Conservation (phyloP, 1,284 basidiomycete species). For the Neonothopanus nambi region DNA sequence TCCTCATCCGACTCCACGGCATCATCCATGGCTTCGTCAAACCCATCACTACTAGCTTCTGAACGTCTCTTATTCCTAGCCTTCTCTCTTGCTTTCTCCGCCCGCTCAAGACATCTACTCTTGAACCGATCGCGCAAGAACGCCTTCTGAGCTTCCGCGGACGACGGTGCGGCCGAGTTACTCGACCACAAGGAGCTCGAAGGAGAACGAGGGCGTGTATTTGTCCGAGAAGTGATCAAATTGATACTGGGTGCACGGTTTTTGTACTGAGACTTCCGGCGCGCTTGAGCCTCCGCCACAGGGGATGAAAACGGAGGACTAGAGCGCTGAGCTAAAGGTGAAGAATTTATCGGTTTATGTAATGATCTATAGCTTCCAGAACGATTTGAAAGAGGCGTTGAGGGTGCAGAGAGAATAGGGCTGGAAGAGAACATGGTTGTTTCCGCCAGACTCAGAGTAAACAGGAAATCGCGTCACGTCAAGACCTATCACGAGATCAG, state of each 20-base stretch:
- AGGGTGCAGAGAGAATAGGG: conserved; percentile 7
- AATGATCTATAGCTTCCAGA: conserved; percentile 8
- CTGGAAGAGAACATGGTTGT: conserved; percentile 8
- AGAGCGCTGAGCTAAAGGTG: conserved; percentile 42
- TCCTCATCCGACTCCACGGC: conserved; percentile 40
- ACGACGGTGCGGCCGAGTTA: conserved; percentile 6
- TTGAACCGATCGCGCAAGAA: conserved; percentile 64
- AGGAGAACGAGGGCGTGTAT: neutral
- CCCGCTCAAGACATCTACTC: conserved; percentile 59
- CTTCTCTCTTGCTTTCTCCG: conserved; percentile 50
- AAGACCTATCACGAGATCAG: neutral
- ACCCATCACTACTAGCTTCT: conserved; percentile 49
- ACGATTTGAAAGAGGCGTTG: conserved; percentile 14
- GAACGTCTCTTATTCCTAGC: conserved; percentile 42
- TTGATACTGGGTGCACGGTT: conserved; percentile 25
- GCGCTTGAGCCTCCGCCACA: conserved; percentile 36
- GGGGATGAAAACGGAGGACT: conserved; percentile 43
- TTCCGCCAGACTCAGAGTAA: neutral
- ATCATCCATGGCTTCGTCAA: conserved; percentile 46
- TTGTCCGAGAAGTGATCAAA: conserved; percentile 16
- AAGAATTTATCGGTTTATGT: conserved; percentile 45
- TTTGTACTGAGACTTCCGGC: conserved; percentile 52
- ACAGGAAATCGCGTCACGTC: neutral
- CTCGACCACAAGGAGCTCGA: neutral
- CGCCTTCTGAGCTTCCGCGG: conserved; percentile 34